Evolutionary conservation across 768 basidiomycete genomes (phyloP).

Genomic region (Infundibulicybe gibba): DNA sequence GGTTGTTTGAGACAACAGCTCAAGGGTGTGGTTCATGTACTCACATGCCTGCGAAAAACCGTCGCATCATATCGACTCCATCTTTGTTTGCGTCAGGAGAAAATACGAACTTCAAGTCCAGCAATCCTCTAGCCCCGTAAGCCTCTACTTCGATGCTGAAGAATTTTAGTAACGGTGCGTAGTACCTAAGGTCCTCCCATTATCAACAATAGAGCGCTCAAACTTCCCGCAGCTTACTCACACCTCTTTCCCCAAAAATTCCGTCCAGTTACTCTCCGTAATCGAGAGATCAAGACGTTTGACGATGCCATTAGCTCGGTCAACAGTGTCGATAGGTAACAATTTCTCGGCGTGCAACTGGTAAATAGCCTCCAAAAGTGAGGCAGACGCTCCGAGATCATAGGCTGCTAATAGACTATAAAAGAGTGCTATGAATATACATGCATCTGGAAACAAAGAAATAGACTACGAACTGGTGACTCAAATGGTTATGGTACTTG

Average conservation of each 20-base stretch:
- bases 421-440: neutral
- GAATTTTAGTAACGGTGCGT: slow-evolving; percentile 32
- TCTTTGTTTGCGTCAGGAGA: slow-evolving; percentile 25
- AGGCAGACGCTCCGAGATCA: neutral
- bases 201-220: slow-evolving; percentile 20
- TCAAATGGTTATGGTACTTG: slow-evolving; percentile 54
- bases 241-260: neutral
- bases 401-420: too few relatives aligned
- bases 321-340: slow-evolving; percentile 46
- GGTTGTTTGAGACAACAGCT: neutral
- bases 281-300: slow-evolving; percentile 31
- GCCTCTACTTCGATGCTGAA: slow-evolving; percentile 35
- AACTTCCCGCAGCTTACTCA: neutral
- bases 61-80: slow-evolving; percentile 29
- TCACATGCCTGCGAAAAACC: slow-evolving; percentile 30
- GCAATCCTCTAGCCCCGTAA: slow-evolving; percentile 29
- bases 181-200: slow-evolving; percentile 5
- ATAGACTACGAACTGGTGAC: slow-evolving; percentile 54
- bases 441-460: neutral
- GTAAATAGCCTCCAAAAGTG: slow-evolving; percentile 51
- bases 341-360: slow-evolving; percentile 43
- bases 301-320: slow-evolving; percentile 30
- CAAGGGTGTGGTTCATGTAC: slow-evolving; percentile 9
- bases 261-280: slow-evolving; percentile 40
- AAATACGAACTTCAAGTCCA: slow-evolving; percentile 53